These are phyloP conservation scores for Pseudofabraea citricarpa DNA, from an alignment of 2,329 filamentous ascomycete species.

Conservation along the genomic window DNA sequence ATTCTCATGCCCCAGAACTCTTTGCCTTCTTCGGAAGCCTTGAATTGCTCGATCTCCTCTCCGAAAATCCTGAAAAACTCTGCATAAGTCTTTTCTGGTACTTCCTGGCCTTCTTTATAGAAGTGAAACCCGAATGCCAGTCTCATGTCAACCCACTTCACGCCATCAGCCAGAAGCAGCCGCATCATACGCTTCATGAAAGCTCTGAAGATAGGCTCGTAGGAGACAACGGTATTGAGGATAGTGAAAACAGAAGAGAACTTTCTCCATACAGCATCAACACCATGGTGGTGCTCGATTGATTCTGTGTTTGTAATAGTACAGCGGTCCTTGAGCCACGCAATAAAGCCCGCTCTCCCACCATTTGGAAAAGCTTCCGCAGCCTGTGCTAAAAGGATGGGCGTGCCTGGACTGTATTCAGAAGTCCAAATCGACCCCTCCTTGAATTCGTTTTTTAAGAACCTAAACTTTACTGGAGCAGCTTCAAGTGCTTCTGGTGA, in stretches of 20 bases:
- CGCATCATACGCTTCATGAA: constrained; percentile 70
- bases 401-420: constrained; percentile 47
- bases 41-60: constrained; percentile 76
- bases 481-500: constrained; percentile 47
- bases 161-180: constrained; percentile 72
- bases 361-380: constrained; percentile 72
- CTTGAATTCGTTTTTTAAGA: constrained; percentile 39
- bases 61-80: constrained; percentile 69
- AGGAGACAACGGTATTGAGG: constrained; percentile 71
- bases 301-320: constrained; percentile 69
- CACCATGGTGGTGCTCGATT: constrained; percentile 74
- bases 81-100: constrained; percentile 61
- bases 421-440: constrained; percentile 59
- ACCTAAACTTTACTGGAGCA: constrained; percentile 58
- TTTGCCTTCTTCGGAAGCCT: constrained; percentile 62
- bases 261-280: constrained; percentile 80
- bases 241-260: constrained; percentile 73
- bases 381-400: constrained; percentile 42
- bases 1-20: constrained; percentile 80
- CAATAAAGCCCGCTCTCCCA: constrained; percentile 65
- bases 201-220: constrained; percentile 81
- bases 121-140: constrained; percentile 71
- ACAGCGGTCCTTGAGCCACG: constrained; percentile 71
- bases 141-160: constrained; percentile 80
- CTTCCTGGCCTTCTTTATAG: constrained; percentile 58